Conservation (phyloP, 164 flowering plant species). For the Vitis rotundifolia region DNA sequence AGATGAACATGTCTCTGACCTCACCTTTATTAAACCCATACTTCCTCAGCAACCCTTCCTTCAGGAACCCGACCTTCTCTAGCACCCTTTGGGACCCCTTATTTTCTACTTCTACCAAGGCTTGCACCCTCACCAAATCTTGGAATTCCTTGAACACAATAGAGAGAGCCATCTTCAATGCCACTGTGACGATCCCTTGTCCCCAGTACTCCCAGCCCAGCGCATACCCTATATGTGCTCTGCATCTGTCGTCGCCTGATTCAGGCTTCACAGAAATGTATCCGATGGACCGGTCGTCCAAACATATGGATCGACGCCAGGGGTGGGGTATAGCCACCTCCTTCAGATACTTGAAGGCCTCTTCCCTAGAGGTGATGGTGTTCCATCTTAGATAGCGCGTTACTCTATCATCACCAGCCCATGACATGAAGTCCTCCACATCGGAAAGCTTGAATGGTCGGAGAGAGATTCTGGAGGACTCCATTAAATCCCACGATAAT, state of each 20-base stretch:
- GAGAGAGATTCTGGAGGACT: slow-evolving; percentile 30
- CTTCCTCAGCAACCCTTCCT: slow-evolving; percentile 48
- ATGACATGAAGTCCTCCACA: slow-evolving; percentile 41
- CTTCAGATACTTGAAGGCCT: slow-evolving; percentile 27
- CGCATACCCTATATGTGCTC: slow-evolving; percentile 35
- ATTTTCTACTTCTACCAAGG: slow-evolving; percentile 37
- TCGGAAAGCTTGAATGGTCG: slow-evolving; percentile 45
- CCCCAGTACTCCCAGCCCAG: slow-evolving; percentile 41
- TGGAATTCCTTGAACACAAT: slow-evolving; percentile 27
- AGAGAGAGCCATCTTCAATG: slow-evolving; percentile 33
- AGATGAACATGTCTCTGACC: slow-evolving; percentile 31
- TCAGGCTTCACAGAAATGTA: slow-evolving; percentile 37
- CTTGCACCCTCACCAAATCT: slow-evolving; percentile 40
- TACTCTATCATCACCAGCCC: slow-evolving; percentile 51
- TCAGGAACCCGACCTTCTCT: slow-evolving; percentile 49
- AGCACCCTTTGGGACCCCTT: slow-evolving; percentile 47
- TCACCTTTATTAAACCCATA: slow-evolving; percentile 34
- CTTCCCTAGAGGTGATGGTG: slow-evolving; percentile 35
- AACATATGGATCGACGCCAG: slow-evolving; percentile 42
- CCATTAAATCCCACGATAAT: slow-evolving; percentile 3
- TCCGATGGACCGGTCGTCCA: slow-evolving; percentile 42
- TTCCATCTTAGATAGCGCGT: too few species aligned
- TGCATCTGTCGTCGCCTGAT: slow-evolving; percentile 27
- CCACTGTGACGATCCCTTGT: slow-evolving; percentile 36
- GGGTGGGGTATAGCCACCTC: slow-evolving; percentile 49